Evolutionary conservation across 164 flowering plant species (phyloP), one percentile per base, ranked within the genome.

Genomic region (Buxus sempervirens): DNA sequence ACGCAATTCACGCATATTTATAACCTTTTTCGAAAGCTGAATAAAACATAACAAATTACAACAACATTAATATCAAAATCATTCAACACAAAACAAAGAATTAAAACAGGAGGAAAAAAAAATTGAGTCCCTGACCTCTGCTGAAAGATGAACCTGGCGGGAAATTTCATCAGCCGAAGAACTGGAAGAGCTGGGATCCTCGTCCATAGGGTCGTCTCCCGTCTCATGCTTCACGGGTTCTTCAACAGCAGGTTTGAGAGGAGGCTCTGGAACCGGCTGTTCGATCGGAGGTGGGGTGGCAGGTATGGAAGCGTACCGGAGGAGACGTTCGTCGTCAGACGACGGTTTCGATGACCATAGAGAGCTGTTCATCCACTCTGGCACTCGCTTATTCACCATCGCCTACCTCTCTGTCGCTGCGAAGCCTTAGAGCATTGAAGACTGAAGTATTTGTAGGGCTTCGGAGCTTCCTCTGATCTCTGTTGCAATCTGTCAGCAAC

Each of bases 301-400:
- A 9, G 65, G 32, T 64, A 70, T 69, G 28, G 76, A 21, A 23
- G 72, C 23, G 67, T 49, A 61, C 18, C 67, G 62, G 21, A 13
- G 67, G 28, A 68, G 59, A 12, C 78, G 81, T 15, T 78, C 75
- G 63, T 78, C 81, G 21, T 58, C 60, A 8, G 67, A 72, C 8
- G 89, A 59, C 4, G 87, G 71, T 54, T 83, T 41, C 54, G 94
- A 63, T 23, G 93, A 82, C 98, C 98, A 94, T 58, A 94, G 86
- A 13, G 97, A 83, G 79, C 85, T 88, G 81, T 91, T 91, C 68
- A 94, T 78, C 98, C 98, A 94, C 41, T 94, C 97, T 15, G 98
- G 98, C 0, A 94, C 96, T n/a, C 76, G 56, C 76, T 84, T 86
- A 82, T 82, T 90, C 80, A 79, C 86, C 93, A 86, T 88, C 41